Base-by-base conservation (phyloP, 139 green algal species). In the Ulvella scutata region DNA sequence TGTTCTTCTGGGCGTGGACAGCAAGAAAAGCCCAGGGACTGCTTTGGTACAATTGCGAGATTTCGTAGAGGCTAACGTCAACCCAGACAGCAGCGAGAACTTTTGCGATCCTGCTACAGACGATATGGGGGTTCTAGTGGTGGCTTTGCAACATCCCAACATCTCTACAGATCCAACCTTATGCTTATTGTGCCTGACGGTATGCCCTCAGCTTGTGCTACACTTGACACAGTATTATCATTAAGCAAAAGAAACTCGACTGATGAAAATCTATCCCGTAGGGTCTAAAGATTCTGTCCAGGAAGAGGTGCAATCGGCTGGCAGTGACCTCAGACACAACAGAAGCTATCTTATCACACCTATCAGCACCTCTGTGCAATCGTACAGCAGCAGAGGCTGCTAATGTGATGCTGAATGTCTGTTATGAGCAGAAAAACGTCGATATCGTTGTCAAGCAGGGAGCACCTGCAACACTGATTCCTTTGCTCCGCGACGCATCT, bases 331-430 rank as follows among this genome's bases (percentile, higher is more conserved):
- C 39, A 26, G 34, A 77, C 13, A 80, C 77, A 9, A 73, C 84
- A 2, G 13, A 35, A 4, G 79, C 79, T 3, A 37, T 87, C 0
- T 38, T 85, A 2, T 2, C 28, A 2, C 74, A 80, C 26, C 38
- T 86, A 34, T 34, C 43, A 3, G 73, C 28, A 28, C 79, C 77
- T 13, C 33, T 77, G 33, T 84, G 43, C 38, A 73, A 75, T 39
- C 23, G 29, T 38, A 72, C 79, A 72, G 84, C 83, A 26, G 83
- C 82, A 13, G 82, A 92, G 82, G 85, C 79, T 31, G 87, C 88
- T 33, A 91, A 90, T 61, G 84, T 90, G 6, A 36, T 93, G 20
- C 80, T 93, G 13, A 93, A 93, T 80, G 72, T 86, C 3, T 93
- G 88, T 80, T 93, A 93, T 61, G 88, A 93, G 76, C 81, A 60